Evolutionary conservation across 1,139 yeast species (phyloP), one percentile per base, ranked within the genome.

Genomic region (Magnusiomyces fungicola): DNA sequence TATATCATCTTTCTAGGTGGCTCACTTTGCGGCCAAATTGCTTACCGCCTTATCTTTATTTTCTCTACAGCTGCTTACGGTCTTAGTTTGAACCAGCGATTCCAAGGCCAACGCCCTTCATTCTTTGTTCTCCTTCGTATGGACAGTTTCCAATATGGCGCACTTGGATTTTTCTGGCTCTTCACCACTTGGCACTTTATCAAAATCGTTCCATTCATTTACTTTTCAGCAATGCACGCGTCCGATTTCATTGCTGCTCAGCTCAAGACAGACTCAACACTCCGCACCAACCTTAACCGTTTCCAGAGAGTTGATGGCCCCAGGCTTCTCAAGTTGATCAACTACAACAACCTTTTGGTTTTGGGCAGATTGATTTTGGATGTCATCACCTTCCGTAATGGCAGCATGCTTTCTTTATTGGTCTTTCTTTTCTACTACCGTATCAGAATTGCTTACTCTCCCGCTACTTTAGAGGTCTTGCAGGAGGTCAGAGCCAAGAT

Each of bases 11-110:
- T 58, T 30, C 51, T 49, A 19, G 51, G 55, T 21, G 49, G 52
- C 18, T 45, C 57, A 5, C 34, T 52, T 12, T 49, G 55, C 14
- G 58, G 62, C 12, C 53, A 56, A 38, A 40, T 59, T 7, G 25
- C 82, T 67, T 88, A 86, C 68, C 73, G 78, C 45, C 55, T 76
- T 41, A 75, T 86, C 0, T 80, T 81, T 53, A 46, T 81, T 4
- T 84, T 88, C n/a, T 81, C 83, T 2, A 63, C 83, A 30, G 75
- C 74, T 54, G 81, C 95, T 19, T 89, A 89, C 67, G 83, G 83
- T 12, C 75, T 88, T 53, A 81, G 88, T 51, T 66, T 85, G 25
- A 79, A 72, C 64, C 90, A 87, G 56, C 64, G 59, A 47, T 56
- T 66, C 29, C 61, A 61, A 5, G 69, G 69, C 16, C 63, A 61